Base-by-base conservation (phyloP, 805 yeast species). In the Schwanniomyces pseudopolymorphus region DNA sequence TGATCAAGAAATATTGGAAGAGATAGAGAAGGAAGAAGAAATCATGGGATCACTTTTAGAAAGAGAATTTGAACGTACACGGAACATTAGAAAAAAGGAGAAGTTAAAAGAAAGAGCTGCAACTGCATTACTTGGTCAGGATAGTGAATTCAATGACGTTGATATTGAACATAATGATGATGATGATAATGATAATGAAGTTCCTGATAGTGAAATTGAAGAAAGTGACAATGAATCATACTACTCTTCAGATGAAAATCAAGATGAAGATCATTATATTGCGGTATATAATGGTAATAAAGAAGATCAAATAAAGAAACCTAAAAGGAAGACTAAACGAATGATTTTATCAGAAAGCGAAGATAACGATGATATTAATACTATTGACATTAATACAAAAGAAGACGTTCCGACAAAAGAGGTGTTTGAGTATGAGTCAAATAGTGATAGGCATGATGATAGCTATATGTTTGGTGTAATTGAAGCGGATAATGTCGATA, bases 41-140 rank as follows among this genome's bases (percentile, higher is more conserved):
- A 64, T 65, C 21, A 70, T 72, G 76, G 75, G 72, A 5, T 60
- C 67, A 9, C 60, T 73, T 36, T 65, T 81, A 52, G 79, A 79
- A 51, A 69, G 77, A 47, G 83, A 79, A 56, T 72, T 78, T 50
- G 74, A 74, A 46, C 69, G 83, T 52, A 78, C 68, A 13, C 60
- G 71, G 42, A 68, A 69, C 16, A 69, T 79, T 25, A 69, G 80
- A 39, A 69, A 67, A 51, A 62, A 66, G 46, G 80, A 77, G 49
- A 70, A 67, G 51, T 44, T 67, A 19, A 56, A 58, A 57, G 74
- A 60, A 57, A 68, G 51, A 57, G 80, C 67, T 5, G 66, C 63
- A 37, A 44, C 55, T 42, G 72, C 71, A 3, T 56, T 68, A 44
- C 38, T 63, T n/a, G 56, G 56, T 6, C 54, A 52, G 20, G 49